Base-by-base conservation (phyloP, 2,329 filamentous ascomycete genomes). In the Alternaria sp. region DNA sequence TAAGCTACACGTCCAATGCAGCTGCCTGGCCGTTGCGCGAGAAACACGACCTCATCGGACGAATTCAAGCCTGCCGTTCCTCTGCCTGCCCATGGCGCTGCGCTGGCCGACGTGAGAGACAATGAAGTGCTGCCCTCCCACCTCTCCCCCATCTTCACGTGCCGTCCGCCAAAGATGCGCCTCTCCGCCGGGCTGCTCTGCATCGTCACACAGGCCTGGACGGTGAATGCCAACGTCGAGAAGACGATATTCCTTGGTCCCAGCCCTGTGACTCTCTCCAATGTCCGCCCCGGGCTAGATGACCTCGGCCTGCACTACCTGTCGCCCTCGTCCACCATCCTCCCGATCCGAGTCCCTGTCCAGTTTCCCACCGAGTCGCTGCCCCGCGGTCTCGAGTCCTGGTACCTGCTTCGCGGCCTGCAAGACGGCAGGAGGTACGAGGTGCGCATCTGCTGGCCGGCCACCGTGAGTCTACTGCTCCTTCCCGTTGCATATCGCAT, bases 401-500 rank as follows among this genome's bases (percentile, higher is more conserved):
- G 96, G 96, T 87, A 94, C 70, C 82, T 95, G 8, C 87, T 99
- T 6, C 87, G 91, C 60, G 82, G 85, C 33, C 84, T 99, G 58
- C 84, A 81, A n/a, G 86, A 88, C 37, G 88, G 88, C 11, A 90
- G 91, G 74, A 87, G 94, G 69, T 97, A 98, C 84, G 96, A 99
- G 83, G 87, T 97, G 53, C 89, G 96, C 58, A 86, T 97, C 63
- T 98, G 95, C 82, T 99, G 95, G 94, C 86, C 93, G 64, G 96
- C 96, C 44, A 96, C 91, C 64, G 95, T 97, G 86, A 81, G 92
- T 47, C 46, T 33, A 51, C 58, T 14, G 46, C 45, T 57, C 50
- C 55, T 61, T 26, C 46, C 33, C 45, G n/a, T 33, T 45, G 28
- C 30, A 37, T 53, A 20, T 44, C 33, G 53, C n/a, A 2, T 44